Conservation (phyloP, 305 asterid species). For the Plantago coronopus region DNA sequence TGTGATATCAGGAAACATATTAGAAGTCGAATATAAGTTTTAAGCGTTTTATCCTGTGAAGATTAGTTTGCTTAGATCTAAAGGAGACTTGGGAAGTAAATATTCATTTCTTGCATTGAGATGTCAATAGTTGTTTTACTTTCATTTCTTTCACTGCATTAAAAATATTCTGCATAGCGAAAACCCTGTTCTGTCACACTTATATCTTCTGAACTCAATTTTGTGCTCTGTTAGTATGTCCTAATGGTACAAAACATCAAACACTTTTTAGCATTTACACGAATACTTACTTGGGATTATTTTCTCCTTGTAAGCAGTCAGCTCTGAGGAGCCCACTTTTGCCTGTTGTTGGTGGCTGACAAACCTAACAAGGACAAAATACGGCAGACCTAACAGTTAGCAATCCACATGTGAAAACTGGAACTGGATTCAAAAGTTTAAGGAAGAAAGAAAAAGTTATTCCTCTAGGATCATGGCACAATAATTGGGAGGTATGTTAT, state of each 20-base stretch:
- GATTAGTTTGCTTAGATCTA: no score
- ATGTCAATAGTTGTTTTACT: no score
- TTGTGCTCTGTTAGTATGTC: background rate
- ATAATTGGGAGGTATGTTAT: no score
- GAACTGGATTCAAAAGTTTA: background rate
- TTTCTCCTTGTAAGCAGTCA: slow-evolving; percentile 55
- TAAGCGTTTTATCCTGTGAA: no score
- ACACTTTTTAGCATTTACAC: background rate
- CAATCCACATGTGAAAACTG: slow-evolving; percentile 2
- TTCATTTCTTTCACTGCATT: no score
- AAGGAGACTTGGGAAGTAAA: no score
- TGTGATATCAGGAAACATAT: no score
- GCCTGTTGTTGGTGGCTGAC: slow-evolving; percentile 70
- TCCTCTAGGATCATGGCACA: background rate
- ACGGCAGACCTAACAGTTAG: slow-evolving; percentile 12
- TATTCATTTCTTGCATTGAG: background rate
- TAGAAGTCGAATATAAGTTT: no score
- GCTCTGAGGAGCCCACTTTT: slow-evolving; percentile 74
- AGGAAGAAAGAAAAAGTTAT: background rate
- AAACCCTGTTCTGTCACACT: no score
- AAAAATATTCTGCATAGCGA: no score
- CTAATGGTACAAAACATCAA: slow-evolving; percentile 1
- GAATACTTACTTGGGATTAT: slow-evolving; percentile 57
- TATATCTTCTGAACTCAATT: no score
- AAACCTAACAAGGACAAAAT: slow-evolving; percentile 47